phyloP scores from a whole-genome alignment of 2,329 filamentous ascomycete genomes.

The Penicillium corylophilum region DNA sequence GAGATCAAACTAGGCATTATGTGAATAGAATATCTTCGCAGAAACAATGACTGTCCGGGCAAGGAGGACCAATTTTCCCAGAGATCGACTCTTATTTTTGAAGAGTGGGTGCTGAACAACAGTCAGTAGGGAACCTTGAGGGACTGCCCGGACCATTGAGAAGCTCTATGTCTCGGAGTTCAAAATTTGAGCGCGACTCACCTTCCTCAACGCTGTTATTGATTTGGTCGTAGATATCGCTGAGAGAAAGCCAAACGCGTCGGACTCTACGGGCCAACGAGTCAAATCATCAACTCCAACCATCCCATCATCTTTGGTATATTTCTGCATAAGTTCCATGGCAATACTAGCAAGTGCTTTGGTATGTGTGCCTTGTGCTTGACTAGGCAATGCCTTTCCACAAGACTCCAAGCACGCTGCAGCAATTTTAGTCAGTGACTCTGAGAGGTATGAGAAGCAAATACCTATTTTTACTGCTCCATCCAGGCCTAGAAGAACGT shows the following conservation, averaged over 20 bases:
- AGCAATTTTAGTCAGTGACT: conserved; percentile 6
- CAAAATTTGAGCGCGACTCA: too few relatives aligned
- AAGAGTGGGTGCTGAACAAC: too few relatives aligned
- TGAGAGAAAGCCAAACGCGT: conserved; percentile 34
- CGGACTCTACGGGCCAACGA: conserved; percentile 27
- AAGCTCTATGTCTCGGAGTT: too few relatives aligned
- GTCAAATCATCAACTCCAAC: conserved; percentile 29
- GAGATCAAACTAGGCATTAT: too few relatives aligned
- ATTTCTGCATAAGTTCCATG: conserved; percentile 34
- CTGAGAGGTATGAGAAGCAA: conserved; percentile 5
- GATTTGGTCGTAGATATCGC: conserved; percentile 20
- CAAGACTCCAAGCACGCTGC: conserved; percentile 20
- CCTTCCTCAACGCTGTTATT: neutral
- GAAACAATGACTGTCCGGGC: too few relatives aligned
- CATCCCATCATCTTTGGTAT: conserved; percentile 31
- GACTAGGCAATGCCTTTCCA: conserved; percentile 6
- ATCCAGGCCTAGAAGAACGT: conserved; percentile 27
- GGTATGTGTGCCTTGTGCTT: conserved; percentile 16
- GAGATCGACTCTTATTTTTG: too few relatives aligned
- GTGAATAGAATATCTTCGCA: too few relatives aligned
- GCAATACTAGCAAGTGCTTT: conserved; percentile 27
- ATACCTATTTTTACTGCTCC: conserved; percentile 29
- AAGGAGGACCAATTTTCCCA: too few relatives aligned
- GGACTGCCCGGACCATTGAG: too few relatives aligned
- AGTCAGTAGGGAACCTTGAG: too few relatives aligned